Base-by-base conservation (phyloP, 805 yeast genomes). In the Kluyveromyces nonfermentans region DNA sequence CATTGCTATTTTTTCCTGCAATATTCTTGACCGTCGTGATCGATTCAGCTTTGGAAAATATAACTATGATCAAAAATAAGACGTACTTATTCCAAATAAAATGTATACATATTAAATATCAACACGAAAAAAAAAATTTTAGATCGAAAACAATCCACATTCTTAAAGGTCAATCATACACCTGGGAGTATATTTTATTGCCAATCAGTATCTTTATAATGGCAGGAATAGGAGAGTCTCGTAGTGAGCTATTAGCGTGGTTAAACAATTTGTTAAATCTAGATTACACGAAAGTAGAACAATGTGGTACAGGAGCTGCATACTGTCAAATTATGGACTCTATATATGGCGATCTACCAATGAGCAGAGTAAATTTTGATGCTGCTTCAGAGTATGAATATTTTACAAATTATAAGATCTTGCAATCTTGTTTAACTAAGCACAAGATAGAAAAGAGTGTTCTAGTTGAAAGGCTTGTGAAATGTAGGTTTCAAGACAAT, bases 281-380 rank as follows among this genome's bases (percentile, higher is more conserved):
- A 35, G 70, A 78, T 49, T 77, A 85, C 54, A 70, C 78, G 32
- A 86, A 84, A 59, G 82, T 93, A 1, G 98, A 93, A 59, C 89
- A 89, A 63, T 82, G 96, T 59, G 99, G 99, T 15, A 77, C 84
- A 2, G 99, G 99, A 2, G 96, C 96, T 1, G 90, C 87, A 1
- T 90, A 86, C 60, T 88, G 97, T 63, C 96, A 89, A 67, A 74
- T 93, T 33, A 72, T 90, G 69, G 97, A 93, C 62, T 77, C 88
- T 7, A 79, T 93, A 16, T 85, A 72, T 54, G 80, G 82, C 8
- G 96, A 87, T 52, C 73, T 93, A 16, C 93, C 96, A 1, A 75
- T 90, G 82, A 57, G 67, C 40, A 77, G 81, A 53, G 94, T 90
- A 43, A 81, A 77, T 54, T 87, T 82, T 59, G 75, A 79, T 46